These are phyloP conservation scores for Domatiomyces catenatus DNA, from an alignment of 2,329 filamentous ascomycete species.

Conservation along the genomic window DNA sequence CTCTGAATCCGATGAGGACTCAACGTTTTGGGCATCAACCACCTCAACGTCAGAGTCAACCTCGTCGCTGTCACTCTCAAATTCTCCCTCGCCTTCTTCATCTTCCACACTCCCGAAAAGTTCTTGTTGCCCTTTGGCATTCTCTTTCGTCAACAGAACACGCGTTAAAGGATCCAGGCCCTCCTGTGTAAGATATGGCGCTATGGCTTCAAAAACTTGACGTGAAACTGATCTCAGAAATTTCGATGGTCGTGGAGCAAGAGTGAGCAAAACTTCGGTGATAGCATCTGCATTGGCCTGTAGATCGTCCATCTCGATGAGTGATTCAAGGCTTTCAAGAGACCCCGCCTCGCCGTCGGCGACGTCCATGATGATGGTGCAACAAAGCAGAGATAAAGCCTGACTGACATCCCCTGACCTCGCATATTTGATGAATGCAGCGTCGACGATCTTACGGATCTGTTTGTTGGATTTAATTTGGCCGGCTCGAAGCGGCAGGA, in stretches of 20 bases:
- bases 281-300: constrained; percentile 51
- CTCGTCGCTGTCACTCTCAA: constrained; percentile 25
- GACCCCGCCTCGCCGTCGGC: constrained; percentile 84
- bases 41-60: constrained; percentile 31
- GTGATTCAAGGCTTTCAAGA: constrained; percentile 63
- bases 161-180: constrained; percentile 50
- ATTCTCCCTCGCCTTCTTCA: constrained; percentile 26
- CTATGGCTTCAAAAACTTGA: constrained; percentile 75
- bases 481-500: background rate
- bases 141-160: constrained; percentile 66
- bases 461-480: background rate
- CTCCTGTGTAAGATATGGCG: constrained; percentile 54
- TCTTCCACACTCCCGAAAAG: constrained; percentile 57
- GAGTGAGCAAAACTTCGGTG: constrained; percentile 78
- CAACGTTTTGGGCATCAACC: constrained; percentile 10
- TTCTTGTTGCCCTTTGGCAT: constrained; percentile 64
- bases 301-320: constrained; percentile 46
- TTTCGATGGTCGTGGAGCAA: constrained; percentile 70
- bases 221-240: constrained; percentile 75
- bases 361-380: constrained; percentile 70
- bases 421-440: background rate
- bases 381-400: constrained; percentile 47
- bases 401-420: background rate
- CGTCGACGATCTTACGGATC: background rate
- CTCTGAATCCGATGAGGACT: background rate